phyloP scores from a whole-genome alignment of 768 basidiomycete species.

The Glaciozyma martinii region DNA sequence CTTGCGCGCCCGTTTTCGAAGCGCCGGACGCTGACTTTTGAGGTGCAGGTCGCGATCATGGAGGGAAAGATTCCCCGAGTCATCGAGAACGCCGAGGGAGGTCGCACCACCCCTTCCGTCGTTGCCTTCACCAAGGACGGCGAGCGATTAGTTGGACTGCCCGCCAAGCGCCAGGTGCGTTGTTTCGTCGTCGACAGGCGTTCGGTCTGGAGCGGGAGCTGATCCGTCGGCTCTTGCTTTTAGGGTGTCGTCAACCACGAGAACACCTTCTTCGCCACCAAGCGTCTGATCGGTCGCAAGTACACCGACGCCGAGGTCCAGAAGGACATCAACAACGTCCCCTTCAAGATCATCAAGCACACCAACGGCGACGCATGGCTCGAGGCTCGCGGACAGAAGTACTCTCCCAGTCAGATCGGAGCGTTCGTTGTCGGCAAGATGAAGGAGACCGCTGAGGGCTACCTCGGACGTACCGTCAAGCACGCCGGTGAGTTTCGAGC shows the following conservation, averaged over 20 bases:
- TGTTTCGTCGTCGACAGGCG: neutral
- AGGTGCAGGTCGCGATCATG: slow-evolving; percentile 23
- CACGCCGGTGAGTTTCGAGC: slow-evolving; percentile 47
- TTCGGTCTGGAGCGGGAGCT: neutral
- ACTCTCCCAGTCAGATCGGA: slow-evolving; percentile 48
- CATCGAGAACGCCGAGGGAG: slow-evolving; percentile 95
- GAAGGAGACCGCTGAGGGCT: slow-evolving; percentile 91
- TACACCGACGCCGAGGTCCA: slow-evolving; percentile 89
- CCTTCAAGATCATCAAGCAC: slow-evolving; percentile 53
- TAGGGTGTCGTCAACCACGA: slow-evolving; percentile 86
- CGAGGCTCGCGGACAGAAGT: slow-evolving; percentile 73
- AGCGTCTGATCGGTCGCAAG: slow-evolving; percentile 87
- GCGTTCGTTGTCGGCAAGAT: slow-evolving; percentile 65
- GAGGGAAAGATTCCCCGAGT: slow-evolving; percentile 55
- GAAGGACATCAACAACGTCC: slow-evolving; percentile 60
- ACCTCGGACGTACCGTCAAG: slow-evolving; percentile 86
- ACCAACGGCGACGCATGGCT: slow-evolving; percentile 53
- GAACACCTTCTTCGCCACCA: slow-evolving; percentile 60
- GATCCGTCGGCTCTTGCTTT: neutral
- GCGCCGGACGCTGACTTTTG: neutral
- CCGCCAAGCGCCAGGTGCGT: slow-evolving; percentile 74
- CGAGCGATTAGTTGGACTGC: slow-evolving; percentile 82
- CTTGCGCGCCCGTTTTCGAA: neutral
- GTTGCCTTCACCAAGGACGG: slow-evolving; percentile 98
- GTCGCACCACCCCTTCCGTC: slow-evolving; percentile 93